Base-by-base conservation (phyloP, 164 flowering plant genomes). In the Liriodendron chinense region DNA sequence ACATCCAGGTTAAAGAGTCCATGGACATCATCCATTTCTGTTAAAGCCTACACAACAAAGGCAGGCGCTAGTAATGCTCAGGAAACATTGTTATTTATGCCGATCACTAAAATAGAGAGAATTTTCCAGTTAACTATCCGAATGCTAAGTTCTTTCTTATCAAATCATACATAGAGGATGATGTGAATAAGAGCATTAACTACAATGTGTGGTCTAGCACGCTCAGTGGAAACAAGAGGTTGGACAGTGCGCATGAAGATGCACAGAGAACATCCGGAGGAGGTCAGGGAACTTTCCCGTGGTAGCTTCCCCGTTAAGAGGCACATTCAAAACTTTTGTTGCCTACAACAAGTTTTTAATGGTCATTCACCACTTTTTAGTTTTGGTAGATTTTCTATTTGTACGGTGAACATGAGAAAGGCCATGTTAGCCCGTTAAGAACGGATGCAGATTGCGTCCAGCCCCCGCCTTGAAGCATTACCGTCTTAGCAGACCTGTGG, bases 181-280 rank as follows among this genome's bases (percentile, higher is more conserved):
- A 94, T 84, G 94, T 94, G 22, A 97, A 94, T 76, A 94, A 94
- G 80, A 92, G 98, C 80, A 88, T 92, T 69, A 94, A 94, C 70
- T 94, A 94, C 68, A 87, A 84, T 82, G 94, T 94, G n/a, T 94
- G 97, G 97, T 90, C 98, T 48, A 90, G 94, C 76, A 94, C 97
- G n/a, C 92, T 91, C n/a, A 89, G 86, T 80, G 98, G 98, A 48
- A 92, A 94, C 84, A 92, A 90, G 89, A 90, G 92, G 84, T 83
- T 94, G 75, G 84, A 86, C 23, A 80, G 73, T 76, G 94, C 96
- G 21, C 90, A 84, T 81, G 90, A 87, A 71, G 91, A 87, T 80
- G 92, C 96, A 18, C 90, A 82, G 78, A 86, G 80, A 79, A 72
- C 86, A 75, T 85, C 84, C 67, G 82, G 83, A 4, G 94, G 82